phyloP scores from a whole-genome alignment of 1,284 basidiomycete species.

The Tremellales sp. region DNA sequence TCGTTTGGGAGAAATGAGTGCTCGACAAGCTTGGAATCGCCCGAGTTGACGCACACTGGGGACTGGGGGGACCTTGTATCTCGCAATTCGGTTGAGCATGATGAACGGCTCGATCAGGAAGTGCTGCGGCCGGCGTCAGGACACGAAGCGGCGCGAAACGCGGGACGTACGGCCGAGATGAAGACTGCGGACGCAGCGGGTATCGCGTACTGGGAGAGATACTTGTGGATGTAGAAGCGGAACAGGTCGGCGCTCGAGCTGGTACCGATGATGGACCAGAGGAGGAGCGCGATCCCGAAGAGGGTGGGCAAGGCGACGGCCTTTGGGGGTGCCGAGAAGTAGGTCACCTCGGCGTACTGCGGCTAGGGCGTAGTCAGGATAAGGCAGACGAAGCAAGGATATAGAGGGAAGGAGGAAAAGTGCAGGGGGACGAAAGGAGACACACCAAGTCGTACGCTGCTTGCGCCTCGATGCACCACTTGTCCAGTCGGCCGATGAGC shows the following conservation, averaged over 20 bases:
- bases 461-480: slow-evolving; percentile 1
- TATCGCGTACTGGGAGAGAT: slow-evolving; percentile 17
- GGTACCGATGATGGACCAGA: too few relatives aligned
- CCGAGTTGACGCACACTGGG: too few relatives aligned
- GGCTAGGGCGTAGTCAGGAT: too few relatives aligned
- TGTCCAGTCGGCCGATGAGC: not conserved
- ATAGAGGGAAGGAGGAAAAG: too few relatives aligned
- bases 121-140: slow-evolving; percentile 10
- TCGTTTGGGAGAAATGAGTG: slow-evolving; percentile 14
- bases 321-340: too few relatives aligned
- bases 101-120: slow-evolving; percentile 17
- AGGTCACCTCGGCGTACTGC: too few relatives aligned
- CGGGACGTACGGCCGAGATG: slow-evolving; percentile 26
- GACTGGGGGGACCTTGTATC: slow-evolving; percentile 13
- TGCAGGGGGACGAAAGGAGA: too few relatives aligned
- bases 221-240: slow-evolving; percentile 8
- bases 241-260: slow-evolving; percentile 27
- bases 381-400: too few relatives aligned
- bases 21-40: too few relatives aligned
- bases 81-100: slow-evolving; percentile 8
- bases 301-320: too few relatives aligned
- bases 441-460: slow-evolving; percentile 8
- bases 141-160: not conserved
- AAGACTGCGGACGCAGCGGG: slow-evolving; percentile 17
- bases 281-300: too few relatives aligned